A percentile compares a stretch with the other conserved stretches of the same genome.
These are phyloP conservation scores for Earliella scabrosa DNA, from an alignment of 1,284 basidiomycete species.

Conservation along the genomic window DNA sequence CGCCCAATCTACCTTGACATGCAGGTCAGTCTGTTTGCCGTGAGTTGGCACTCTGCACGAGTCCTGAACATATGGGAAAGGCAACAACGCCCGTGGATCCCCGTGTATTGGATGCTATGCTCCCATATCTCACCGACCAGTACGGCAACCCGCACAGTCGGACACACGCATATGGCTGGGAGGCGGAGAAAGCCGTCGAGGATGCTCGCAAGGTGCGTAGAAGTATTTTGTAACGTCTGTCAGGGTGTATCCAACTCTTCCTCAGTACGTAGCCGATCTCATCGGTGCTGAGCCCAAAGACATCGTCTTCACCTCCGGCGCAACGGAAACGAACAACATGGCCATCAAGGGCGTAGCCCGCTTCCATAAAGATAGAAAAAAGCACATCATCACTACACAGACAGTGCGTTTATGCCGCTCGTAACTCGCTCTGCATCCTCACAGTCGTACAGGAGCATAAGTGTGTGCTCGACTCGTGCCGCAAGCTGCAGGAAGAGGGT, in stretches of 20 bases:
- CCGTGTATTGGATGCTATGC: constrained; percentile 95
- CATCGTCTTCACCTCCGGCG: constrained; percentile 97
- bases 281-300: constrained; percentile 97
- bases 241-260: background rate
- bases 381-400: constrained; percentile 90
- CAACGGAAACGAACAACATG: constrained; percentile 99
- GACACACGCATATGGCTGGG: constrained; percentile 99
- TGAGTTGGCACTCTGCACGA: background rate
- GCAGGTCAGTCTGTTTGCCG: constrained; percentile 63
- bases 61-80: constrained; percentile 42
- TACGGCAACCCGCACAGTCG: constrained; percentile 98
- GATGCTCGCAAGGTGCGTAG: constrained; percentile 78
- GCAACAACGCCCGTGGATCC: constrained; percentile 99
- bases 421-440: background rate
- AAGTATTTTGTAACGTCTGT: constrained; percentile 23
- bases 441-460: constrained; percentile 85
- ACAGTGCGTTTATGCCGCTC: constrained; percentile 63
- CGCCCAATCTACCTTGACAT: constrained; percentile 96
- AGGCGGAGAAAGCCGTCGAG: constrained; percentile 95
- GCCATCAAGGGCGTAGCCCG: constrained; percentile 96
- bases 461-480: constrained; percentile 98
- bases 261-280: constrained; percentile 85
- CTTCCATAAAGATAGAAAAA: constrained; percentile 91
- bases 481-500: constrained; percentile 94
- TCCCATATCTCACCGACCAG: constrained; percentile 95